Base-by-base conservation (phyloP, 768 basidiomycete species). In the Termitomyces sp. region DNA sequence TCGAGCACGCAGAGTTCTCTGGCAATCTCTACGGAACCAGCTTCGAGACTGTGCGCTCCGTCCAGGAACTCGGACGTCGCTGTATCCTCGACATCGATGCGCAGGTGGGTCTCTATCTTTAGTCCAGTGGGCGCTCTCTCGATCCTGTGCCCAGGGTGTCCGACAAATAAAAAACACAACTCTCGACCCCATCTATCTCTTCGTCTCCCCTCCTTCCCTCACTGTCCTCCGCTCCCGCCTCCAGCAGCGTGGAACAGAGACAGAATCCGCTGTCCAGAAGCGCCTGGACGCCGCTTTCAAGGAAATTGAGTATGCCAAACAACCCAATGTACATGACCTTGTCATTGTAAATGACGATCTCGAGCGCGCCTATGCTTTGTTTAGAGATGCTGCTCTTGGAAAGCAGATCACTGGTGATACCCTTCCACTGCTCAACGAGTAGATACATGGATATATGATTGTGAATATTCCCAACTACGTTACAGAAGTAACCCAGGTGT, bases 21-120 rank as follows among this genome's bases (percentile, higher is more conserved):
- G 84, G 88, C 24, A 97, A 98, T 68, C 81, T 82, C 65, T 98
- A 98, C 67, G 95, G 95, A n/a, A 96, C 94, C 5, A 92, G 88
- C 63, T 85, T 87, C 60, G 78, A 83, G 60, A 86, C 94, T 22
- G 84, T 98, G 31, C 74, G 79, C 34, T 77, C 80, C 31, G 87
- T 97, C 28, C 78, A 83, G 36, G 71, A 79, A 18, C 76, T 81
- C 3, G 92, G 91, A 16, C 83, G 81, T 60, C 84, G 92, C 13
- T 98, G 96, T 69, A 87, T 98, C 58, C 81, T 98, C 39, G 96
- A 98, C 69, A 98, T 98, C 58, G 96, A 98, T 67, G 87, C 90
- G 10, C 95, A 98, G 87, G 93, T 91, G 68, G 56, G 77, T 74
- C 48, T 20, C 45, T 46, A 55, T 44, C 45, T 54, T 24, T 60